Evolutionary conservation across 306 rosid species (phyloP), one percentile per base, ranked within the genome.

Genomic region (cucumber (Cucumis sativus)): DNA sequence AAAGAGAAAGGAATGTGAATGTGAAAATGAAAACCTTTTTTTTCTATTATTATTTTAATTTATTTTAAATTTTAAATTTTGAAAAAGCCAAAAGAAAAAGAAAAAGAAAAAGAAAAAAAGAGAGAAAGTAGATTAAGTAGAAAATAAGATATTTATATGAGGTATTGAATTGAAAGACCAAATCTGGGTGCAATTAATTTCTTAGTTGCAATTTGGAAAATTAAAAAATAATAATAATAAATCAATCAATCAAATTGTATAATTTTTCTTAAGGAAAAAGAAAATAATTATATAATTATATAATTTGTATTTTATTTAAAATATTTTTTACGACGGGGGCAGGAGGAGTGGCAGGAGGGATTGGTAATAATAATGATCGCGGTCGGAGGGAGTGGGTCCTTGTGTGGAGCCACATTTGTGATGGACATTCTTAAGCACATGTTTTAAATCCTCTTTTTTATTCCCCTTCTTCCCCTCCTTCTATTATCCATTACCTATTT

Each of bases 1-100:
- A 87, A 88, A 86, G 89, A 75, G 37, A 78, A 80, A 79, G 67
- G 65, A 74, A 60, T 41, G 74, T 43, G 74, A 68, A 68, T 21
- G 40, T 63, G 79, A 35, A 58, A 58, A 55, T 63, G 79, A 35
- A 58, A 58, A 55, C 40, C 16, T 16, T 62, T 39, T 66, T 66
- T 40, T 40, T 2, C 14, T 16, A 3, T 28, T 28, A 28, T 28
- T 28, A 28, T 28, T 28, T 1, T 28, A 0, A 33, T 33, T 33
- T 33, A 33, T 33, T 64, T 35, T 37, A 7, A 52, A 14, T 16
- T 52, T 52, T 52, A 52, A 52, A 15, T 0, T 52, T 16, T 47
- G 54, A 47, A 11, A 13, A 47, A 13, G 6, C 37, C 37, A 33
- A 33, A 12, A 47, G 10, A 12, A 15, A 52, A 43, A 12, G 4